Evolutionary conservation across 108 stramenopile genomes (phyloP), one percentile per base, ranked within the genome.

Genomic region (Skeletonema grethae): DNA sequence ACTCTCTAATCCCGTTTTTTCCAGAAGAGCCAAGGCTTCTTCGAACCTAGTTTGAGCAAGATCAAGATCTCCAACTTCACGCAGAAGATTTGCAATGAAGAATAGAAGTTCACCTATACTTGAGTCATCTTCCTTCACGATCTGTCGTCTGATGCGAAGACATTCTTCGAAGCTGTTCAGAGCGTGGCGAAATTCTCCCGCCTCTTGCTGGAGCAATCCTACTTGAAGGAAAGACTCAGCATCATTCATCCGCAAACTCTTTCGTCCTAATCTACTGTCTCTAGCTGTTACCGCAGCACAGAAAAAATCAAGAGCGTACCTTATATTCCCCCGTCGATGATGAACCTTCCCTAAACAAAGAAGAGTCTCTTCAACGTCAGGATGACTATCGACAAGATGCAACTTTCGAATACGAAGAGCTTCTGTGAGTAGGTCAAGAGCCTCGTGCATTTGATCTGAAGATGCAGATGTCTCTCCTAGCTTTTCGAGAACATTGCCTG

Each of bases 381-480:
- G 72, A 48, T 85, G 85, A 53, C 63, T 72, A 20, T 71, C 70
- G 15, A 82, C 80, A 16, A 87, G 68, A 24, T 81, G 82, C 53
- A 79, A 36, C 45, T 43, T 79, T 25, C 84, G 50, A 30, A 85
- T 79, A 30, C 72, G 34, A 16, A 87, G 69, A n/a, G 86, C 67
- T 65, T 84, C 77, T 61, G 63, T 72, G 24, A 79, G 57, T 16
- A 67, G 41, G 36, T 64, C 77, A 50, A 82, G 46, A 50, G 86
- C 76, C 58, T 85, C 80, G 25, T 82, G 57, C 32, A 75, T 41
- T 10, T 48, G 28, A 10, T 57, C 28, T 30, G 30, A 35, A 22
- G 38, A 30, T 20, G 45, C 31, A 11, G 68, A 16, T 24, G 36
- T 16, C 20, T 38, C 58, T 16, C 68, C 73, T 2, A 76, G 34